Conservation (phyloP, 1,139 yeast genomes). For the Yamadazyma atmosphaerica region DNA sequence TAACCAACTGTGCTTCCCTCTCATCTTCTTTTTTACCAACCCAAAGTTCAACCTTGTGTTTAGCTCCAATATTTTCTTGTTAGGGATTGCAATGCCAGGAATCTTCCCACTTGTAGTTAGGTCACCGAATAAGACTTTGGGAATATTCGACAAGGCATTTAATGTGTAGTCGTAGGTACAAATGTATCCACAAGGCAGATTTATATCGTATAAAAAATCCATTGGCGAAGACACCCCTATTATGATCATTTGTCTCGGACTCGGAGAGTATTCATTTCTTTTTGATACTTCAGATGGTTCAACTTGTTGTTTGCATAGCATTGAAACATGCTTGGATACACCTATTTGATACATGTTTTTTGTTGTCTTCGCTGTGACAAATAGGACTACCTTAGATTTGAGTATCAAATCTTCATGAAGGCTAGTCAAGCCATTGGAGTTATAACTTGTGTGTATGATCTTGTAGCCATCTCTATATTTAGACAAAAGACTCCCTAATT, state of each 20-base stretch:
- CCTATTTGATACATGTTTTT: slow-evolving; percentile 1
- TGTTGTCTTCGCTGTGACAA: background rate
- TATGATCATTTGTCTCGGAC: background rate
- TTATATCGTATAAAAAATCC: slow-evolving; percentile 1
- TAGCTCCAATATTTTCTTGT: background rate
- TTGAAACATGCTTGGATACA: background rate
- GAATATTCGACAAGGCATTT: background rate
- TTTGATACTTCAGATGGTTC: background rate
- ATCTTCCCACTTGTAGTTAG: background rate
- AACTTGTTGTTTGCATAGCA: slow-evolving; percentile 1
- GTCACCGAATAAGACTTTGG: background rate
- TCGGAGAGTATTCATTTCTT: background rate
- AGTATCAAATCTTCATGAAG: background rate
- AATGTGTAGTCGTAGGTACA: slow-evolving; percentile 1
- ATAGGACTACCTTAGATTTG: background rate
- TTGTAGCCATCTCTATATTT: background rate
- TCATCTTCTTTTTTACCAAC: background rate
- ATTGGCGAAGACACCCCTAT: slow-evolving; percentile 1
- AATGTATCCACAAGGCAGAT: slow-evolving; percentile 1
- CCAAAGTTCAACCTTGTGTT: background rate
- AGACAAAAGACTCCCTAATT: background rate
- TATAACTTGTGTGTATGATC: slow-evolving; percentile 1
- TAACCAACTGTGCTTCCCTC: slow-evolving; percentile 1
- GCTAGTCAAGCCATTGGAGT: background rate
- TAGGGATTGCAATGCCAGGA: background rate